These are phyloP conservation scores for Harrya chromipes DNA, from an alignment of 768 basidiomycete species.

Conservation along the genomic window DNA sequence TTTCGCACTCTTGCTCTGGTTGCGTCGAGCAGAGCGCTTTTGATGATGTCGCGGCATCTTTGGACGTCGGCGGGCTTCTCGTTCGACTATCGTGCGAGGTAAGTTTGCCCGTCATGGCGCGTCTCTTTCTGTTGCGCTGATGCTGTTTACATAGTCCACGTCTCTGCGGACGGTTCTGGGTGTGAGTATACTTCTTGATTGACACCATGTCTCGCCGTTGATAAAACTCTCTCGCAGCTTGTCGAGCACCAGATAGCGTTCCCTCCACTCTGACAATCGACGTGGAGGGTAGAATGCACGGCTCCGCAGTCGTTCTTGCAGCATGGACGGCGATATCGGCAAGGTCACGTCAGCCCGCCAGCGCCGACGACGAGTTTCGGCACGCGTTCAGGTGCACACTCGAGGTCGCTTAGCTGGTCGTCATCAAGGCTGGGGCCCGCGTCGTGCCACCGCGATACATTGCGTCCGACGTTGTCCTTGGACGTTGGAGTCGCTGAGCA, in stretches of 20 bases:
- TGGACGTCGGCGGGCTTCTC: not conserved
- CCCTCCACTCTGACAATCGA: not conserved
- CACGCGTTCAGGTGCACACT: not conserved
- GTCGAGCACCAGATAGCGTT: not conserved
- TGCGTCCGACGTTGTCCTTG: not conserved
- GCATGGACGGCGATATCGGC: not conserved
- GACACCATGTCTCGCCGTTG: not conserved
- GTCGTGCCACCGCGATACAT: not conserved
- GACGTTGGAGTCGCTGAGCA: not conserved
- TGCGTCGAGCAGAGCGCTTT: not conserved
- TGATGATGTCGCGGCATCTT: not conserved
- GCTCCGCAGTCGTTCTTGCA: not conserved
- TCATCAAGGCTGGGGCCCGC: not conserved
- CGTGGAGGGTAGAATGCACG: not conserved
- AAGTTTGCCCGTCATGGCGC: not conserved
- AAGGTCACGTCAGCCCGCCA: not conserved
- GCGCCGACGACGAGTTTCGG: not conserved
- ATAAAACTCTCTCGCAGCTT: not conserved
- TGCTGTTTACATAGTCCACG: not conserved
- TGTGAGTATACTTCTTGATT: not conserved
- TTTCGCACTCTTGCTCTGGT: conserved; percentile 1
- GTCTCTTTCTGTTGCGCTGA: not conserved
- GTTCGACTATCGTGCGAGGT: not conserved
- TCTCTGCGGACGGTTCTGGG: not conserved
- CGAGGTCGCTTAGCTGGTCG: not conserved